Evolutionary conservation across 768 basidiomycete species (phyloP), one percentile per base, ranked within the genome.

Genomic region (Hygrophoropsis aurantiaca): DNA sequence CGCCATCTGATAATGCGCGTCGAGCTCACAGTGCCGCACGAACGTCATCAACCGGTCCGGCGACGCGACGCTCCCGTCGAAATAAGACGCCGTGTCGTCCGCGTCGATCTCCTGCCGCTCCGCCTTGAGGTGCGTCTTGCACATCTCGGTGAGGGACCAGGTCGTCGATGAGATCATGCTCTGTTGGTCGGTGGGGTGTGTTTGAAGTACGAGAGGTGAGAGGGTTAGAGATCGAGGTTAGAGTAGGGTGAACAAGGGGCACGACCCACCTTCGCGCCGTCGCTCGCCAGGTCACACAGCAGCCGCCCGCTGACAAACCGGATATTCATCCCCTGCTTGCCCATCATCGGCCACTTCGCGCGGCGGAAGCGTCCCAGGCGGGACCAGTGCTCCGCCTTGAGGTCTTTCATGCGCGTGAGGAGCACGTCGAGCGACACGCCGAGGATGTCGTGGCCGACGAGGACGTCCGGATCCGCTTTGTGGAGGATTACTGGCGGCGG

Each of bases 111-210:
- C 97, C 60, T 97, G 87, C 30, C 97, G 75, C 43, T 87, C 85
- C 49, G 81, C 79, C 52, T 86, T 85, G 52, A 99, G 80, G 62
- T 95, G 88, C 1, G 92, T 89, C 52, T 76, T 80, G 69, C 90
- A 94, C 94, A 99, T 97, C 67, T 99, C 97, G 8, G 91, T 92
- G 44, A 98, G 71, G 2, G 94, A 95, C 97, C 97, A 99, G 1
- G 97, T 98, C 4, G 93, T 97, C 3, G 97, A 98, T 1, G 85
- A 71, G 62, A 99, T 98, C 92, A 97, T 95, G 18, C 89, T 85
- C 93, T 95, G 58, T 16, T 6, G 1, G 10, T 23, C 32, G 32
- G n/a, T n/a, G n/a, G n/a, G n/a, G n/a, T n/a, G n/a, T n/a, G n/a
- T n/a, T n/a, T n/a, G n/a, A 3, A 16, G 20, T 9, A 23, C 35